Conservation (phyloP, 164 flowering plant species). For the Magnolia officinalis region DNA sequence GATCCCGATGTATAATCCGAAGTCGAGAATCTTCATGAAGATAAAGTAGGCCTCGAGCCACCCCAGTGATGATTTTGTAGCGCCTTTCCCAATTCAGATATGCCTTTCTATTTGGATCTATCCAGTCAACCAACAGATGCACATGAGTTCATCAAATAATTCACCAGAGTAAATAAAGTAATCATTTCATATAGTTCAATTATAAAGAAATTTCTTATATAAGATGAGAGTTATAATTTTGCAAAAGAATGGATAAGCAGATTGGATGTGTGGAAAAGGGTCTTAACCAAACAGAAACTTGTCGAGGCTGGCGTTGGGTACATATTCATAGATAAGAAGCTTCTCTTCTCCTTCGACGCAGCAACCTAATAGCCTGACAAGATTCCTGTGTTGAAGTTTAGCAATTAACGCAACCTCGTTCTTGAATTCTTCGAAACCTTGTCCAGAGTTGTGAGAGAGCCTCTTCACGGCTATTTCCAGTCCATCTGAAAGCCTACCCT, state of each 20-base stretch:
- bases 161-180: not conserved
- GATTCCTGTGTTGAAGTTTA: conserved; percentile 43
- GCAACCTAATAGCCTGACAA: conserved; percentile 38
- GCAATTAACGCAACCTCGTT: conserved; percentile 34
- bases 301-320: conserved; percentile 35
- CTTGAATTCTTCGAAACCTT: conserved; percentile 36
- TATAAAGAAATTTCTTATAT: not conserved
- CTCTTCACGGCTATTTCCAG: conserved; percentile 42
- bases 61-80: conserved; percentile 28
- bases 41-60: conserved; percentile 52
- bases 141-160: not conserved
- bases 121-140: not conserved
- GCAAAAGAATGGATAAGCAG: not conserved
- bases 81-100: conserved; percentile 23
- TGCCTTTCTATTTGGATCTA: not conserved
- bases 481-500: conserved; percentile 34
- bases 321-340: conserved; percentile 39
- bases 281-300: conserved; percentile 25
- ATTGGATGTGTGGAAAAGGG: not conserved
- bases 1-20: conserved; percentile 50
- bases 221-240: not conserved
- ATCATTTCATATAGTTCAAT: not conserved
- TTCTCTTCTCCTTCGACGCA: conserved; percentile 35
- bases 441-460: conserved; percentile 29
- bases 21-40: conserved; percentile 58